Percentiles rank a stretch among this genome's conserved stretches.
Conservation (phyloP, 176 grass and related monocot genomes). For the Ananas comosus region DNA sequence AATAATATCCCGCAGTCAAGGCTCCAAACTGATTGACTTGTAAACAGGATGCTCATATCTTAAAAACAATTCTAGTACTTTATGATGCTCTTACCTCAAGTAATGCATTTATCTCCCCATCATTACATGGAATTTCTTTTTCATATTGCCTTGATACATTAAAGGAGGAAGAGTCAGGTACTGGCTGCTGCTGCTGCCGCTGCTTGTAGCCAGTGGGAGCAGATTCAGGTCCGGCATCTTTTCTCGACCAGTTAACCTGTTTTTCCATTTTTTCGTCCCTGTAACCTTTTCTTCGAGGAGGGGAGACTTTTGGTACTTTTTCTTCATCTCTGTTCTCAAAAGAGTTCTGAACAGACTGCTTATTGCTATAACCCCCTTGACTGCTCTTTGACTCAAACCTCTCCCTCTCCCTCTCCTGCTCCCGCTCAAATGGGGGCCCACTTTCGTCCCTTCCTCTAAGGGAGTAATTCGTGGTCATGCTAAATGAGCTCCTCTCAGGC, state of each 20-base stretch:
- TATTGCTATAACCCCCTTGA: constrained; percentile 35
- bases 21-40: not conserved
- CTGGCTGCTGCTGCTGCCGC: constrained; percentile 45
- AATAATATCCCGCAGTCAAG: constrained; percentile 14
- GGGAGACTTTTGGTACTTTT: constrained; percentile 78
- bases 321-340: constrained; percentile 60
- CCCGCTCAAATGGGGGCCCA: constrained; percentile 5
- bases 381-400: constrained; percentile 46
- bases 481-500: constrained; percentile 62
- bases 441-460: constrained; percentile 32
- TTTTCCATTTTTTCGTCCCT: constrained; percentile 79
- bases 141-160: constrained; percentile 47
- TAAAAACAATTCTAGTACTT: not conserved
- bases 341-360: constrained; percentile 51
- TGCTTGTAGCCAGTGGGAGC: constrained; percentile 41
- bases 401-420: constrained; percentile 41
- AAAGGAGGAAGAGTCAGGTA: constrained; percentile 39
- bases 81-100: constrained; percentile 54
- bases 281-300: constrained; percentile 69
- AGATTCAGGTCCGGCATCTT: constrained; percentile 42
- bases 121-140: constrained; percentile 76
- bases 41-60: not conserved
- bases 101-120: constrained; percentile 85
- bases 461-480: constrained; percentile 63
- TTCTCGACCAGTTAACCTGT: constrained; percentile 57